Percentiles rank a stretch among this genome's conserved stretches.
These are phyloP conservation scores for Aurantiochytrium sp. DNA, from an alignment of 108 stramenopile genomes.

Conservation along the genomic window DNA sequence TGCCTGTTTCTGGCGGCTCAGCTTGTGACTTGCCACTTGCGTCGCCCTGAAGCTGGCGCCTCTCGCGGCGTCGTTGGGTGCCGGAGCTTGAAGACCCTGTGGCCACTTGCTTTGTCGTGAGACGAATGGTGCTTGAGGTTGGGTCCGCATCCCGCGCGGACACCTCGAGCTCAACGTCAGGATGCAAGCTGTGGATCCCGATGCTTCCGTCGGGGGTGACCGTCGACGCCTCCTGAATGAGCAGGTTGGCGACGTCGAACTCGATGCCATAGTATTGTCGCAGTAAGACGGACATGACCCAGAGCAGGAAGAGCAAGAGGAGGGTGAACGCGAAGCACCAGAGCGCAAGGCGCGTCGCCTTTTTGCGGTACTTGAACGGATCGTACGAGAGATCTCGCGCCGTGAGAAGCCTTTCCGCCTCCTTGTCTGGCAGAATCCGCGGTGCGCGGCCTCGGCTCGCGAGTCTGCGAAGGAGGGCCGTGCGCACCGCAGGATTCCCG, in stretches of 20 bases:
- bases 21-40: too few species aligned
- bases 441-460: background rate
- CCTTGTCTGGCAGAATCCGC: background rate
- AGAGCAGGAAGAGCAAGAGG: background rate
- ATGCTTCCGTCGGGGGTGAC: constrained; percentile 12
- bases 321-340: background rate
- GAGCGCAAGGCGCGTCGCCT: background rate
- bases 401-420: background rate
- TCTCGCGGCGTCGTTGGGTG: background rate
- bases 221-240: background rate
- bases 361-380: background rate
- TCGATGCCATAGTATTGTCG: constrained; percentile 23
- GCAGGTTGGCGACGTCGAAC: background rate
- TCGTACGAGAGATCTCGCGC: constrained; percentile 13
- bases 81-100: too few species aligned
- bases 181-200: background rate
- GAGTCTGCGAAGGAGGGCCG: too few species aligned
- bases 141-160: background rate
- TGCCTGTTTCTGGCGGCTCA: too few species aligned
- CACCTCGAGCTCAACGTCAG: background rate
- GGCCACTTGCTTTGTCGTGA: background rate
- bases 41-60: background rate
- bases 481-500: background rate
- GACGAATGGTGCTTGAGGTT: background rate
- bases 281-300: constrained; percentile 1